Base-by-base conservation (phyloP, 345 rosid species). In the Hevea brasiliensis region DNA sequence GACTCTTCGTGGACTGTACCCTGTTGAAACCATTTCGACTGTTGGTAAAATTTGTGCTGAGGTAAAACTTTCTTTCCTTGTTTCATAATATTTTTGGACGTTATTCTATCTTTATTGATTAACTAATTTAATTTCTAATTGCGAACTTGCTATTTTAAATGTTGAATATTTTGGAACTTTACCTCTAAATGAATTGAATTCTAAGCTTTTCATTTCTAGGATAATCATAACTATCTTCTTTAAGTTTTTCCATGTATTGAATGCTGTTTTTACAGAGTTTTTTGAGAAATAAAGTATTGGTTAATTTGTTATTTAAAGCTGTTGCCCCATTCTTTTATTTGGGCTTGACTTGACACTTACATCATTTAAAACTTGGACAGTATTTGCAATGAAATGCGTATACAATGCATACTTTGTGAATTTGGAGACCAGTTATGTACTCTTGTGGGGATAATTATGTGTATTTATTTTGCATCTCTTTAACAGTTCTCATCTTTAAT, bases 31-130 rank as follows among this genome's bases (percentile, higher is more conserved):
- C 18, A 92, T 92, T 74, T 89, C 97, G 44, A 92, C 72, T 35
- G 94, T 94, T 70, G 97, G 97, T 74, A 90, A 81, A 86, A 94
- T 94, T 79, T 94, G 98, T 86, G 80, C 89, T 24, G 98, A 94
- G 97, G 98, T 94, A 81, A 61, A 55, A 54, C 65, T 72, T 65
- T 72, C 14, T 13, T 68, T 53, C 10, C 26, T 37, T 50, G 1
- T 18, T 42, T 41, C 5, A 8, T 21, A 55, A 2, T n/a, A n/a
- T n/a, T 42, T 65, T 23, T n/a, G 17, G 6, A 6, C 3, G 37
- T 32, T 32, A 48, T 61, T 48, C 13, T 6, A 6, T 29, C 3
- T 18, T 51, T 8, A n/a, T 7, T 40, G 48, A 41, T 41, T 63
- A 37, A 41, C 4, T 17, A 3, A 8, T 37, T 7, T n/a, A 23